Conservation (phyloP, 2,329 filamentous ascomycete species). For the Tolypocladium album region DNA sequence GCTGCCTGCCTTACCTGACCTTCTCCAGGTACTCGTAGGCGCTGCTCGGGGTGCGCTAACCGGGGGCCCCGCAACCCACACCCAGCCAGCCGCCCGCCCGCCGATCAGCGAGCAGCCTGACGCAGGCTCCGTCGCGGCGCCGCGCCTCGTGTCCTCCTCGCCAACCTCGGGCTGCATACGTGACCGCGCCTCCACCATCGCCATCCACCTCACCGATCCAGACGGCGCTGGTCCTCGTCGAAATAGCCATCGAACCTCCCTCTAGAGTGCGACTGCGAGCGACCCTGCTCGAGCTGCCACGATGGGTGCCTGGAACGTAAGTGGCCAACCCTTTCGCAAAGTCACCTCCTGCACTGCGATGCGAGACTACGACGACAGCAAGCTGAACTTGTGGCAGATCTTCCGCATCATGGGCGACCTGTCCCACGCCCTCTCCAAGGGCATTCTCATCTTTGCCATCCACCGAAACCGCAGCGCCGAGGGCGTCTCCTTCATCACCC, state of each 20-base stretch:
- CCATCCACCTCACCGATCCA: background rate
- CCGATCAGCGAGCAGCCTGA: constrained; percentile 1
- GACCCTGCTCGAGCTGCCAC: constrained; percentile 10
- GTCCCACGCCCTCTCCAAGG: constrained; percentile 77
- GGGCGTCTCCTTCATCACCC: constrained; percentile 85
- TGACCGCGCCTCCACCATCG: background rate
- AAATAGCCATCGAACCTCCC: background rate
- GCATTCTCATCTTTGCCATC: constrained; percentile 83
- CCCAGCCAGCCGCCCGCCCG: background rate
- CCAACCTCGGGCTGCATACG: background rate
- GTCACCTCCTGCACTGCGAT: background rate
- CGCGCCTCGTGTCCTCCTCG: background rate
- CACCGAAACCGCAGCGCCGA: constrained; percentile 81
- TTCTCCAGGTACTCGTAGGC: background rate
- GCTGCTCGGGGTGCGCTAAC: background rate
- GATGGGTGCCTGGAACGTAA: constrained; percentile 31
- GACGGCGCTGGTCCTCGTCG: background rate
- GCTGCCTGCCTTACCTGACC: too few relatives aligned
- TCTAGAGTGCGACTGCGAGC: background rate
- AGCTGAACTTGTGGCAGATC: constrained; percentile 25
- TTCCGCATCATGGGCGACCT: constrained; percentile 76
- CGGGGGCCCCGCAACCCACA: background rate
- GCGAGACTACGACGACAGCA: background rate
- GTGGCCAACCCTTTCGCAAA: constrained; percentile 3
- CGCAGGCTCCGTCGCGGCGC: constrained; percentile 5